Percentiles rank a stretch among this genome's conserved stretches.
phyloP scores from a whole-genome alignment of 345 rosid genomes.

The Capsella bursapastoris region DNA sequence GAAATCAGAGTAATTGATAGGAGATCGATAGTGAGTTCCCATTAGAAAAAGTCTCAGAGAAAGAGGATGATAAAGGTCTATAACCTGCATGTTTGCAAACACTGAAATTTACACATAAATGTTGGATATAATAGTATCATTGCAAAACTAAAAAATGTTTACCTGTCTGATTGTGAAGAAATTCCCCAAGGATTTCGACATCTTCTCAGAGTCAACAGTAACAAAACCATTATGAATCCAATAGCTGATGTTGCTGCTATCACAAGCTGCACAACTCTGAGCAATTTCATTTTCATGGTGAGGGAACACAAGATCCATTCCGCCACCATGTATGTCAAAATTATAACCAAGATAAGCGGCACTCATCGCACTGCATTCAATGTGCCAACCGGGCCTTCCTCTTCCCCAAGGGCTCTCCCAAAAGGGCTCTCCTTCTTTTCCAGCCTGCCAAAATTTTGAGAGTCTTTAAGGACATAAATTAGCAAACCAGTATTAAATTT shows the following conservation, averaged over 20 bases:
- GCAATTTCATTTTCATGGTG: constrained; percentile 99
- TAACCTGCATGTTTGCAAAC: constrained; percentile 53
- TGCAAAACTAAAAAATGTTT: constrained; percentile 11
- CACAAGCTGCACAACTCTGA: constrained; percentile 95
- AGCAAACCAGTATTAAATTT: background rate
- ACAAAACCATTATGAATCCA: constrained; percentile 99
- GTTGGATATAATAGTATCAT: constrained; percentile 9
- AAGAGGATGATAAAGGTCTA: constrained; percentile 83
- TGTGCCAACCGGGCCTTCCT: constrained; percentile 99
- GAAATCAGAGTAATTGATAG: constrained; percentile 79
- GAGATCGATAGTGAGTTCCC: constrained; percentile 94
- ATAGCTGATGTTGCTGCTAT: constrained; percentile 70
- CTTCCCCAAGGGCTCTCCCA: constrained; percentile 99
- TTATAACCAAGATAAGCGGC: constrained; percentile 83
- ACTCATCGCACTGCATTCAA: constrained; percentile 97
- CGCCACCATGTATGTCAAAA: constrained; percentile 98
- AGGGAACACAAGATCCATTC: constrained; percentile 98
- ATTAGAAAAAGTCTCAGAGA: constrained; percentile 87
- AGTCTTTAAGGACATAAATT: background rate
- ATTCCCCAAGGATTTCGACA: constrained; percentile 97
- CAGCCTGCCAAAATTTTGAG: constrained; percentile 54
- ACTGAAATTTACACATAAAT: background rate
- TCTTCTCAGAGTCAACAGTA: constrained; percentile 91
- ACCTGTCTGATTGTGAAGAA: constrained; percentile 97
- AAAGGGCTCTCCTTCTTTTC: constrained; percentile 86